A percentile compares a stretch with the other conserved stretches of the same genome.
Conservation (phyloP, 257 asterid genomes). For the Marsdenia floribunda region DNA sequence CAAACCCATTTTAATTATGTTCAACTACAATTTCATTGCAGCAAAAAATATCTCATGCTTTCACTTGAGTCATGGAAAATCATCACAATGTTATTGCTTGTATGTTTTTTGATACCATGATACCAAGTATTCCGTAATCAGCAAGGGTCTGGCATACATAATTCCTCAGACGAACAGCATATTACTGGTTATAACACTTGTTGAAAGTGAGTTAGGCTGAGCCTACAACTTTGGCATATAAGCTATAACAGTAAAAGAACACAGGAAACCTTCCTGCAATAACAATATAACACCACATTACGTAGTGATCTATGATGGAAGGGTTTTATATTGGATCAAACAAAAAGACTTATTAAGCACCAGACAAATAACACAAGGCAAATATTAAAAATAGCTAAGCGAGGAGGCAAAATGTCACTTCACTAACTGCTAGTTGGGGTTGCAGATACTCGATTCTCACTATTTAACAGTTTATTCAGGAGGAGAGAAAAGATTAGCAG, state of each 20-base stretch:
- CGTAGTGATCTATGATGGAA: background rate
- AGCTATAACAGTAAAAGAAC: background rate
- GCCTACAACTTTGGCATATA: constrained; percentile 3
- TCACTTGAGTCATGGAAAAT: constrained; percentile 10
- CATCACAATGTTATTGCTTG: constrained; percentile 1
- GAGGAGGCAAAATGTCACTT: background rate
- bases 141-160: background rate
- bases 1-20: constrained; percentile 30
- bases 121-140: background rate
- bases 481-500: background rate
- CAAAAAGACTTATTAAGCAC: background rate
- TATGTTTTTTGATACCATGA: background rate
- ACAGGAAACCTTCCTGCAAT: constrained; percentile 5
- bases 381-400: background rate
- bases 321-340: background rate
- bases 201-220: background rate
- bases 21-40: constrained; percentile 10
- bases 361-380: background rate
- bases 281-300: background rate
- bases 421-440: background rate
- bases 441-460: background rate
- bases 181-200: background rate
- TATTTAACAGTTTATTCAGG: background rate
- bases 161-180: constrained; percentile 1
- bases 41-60: constrained; percentile 1